These are phyloP conservation scores for Haberlea rhodopensis DNA, from an alignment of 257 asterid species.

Conservation along the genomic window DNA sequence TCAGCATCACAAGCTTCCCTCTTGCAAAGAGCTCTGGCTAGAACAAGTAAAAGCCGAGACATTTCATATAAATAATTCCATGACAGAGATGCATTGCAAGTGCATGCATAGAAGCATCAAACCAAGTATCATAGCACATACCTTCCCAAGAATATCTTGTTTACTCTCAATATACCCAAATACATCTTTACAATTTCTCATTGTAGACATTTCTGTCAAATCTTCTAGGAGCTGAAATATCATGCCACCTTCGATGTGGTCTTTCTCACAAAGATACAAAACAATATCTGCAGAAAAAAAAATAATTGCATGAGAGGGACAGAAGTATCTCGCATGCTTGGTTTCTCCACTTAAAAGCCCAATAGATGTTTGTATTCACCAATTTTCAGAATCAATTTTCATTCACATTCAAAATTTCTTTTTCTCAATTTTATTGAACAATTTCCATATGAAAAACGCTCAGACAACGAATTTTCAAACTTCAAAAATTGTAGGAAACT, in stretches of 20 bases:
- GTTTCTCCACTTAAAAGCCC: no score
- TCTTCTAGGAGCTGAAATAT: constrained; percentile 97
- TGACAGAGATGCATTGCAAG: constrained; percentile 2
- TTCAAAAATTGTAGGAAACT: no score
- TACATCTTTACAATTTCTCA: constrained; percentile 92
- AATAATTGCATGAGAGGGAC: constrained; percentile 29
- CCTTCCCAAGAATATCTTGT: constrained; percentile 98
- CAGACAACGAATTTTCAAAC: no score
- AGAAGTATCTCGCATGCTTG: neutral
- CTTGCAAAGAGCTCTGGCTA: constrained; percentile 97
- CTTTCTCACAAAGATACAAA: constrained; percentile 93
- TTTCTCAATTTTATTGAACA: no score
- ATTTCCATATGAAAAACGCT: no score
- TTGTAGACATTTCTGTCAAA: constrained; percentile 98
- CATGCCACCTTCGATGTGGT: constrained; percentile 96
- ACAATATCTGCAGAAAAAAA: constrained; percentile 63
- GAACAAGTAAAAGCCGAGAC: constrained; percentile 24
- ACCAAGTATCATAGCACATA: constrained; percentile 25
- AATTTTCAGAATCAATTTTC: no score
- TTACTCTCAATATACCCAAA: constrained; percentile 93
- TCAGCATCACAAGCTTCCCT: constrained; percentile 98
- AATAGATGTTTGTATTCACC: no score
- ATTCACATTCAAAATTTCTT: no score
- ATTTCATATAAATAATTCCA: constrained; percentile 14
- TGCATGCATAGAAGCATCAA: constrained; percentile 19